Evolutionary conservation across 2,329 filamentous ascomycete genomes (phyloP), one percentile per base, ranked within the genome.

Genomic region (Calonectria hawksworthii): DNA sequence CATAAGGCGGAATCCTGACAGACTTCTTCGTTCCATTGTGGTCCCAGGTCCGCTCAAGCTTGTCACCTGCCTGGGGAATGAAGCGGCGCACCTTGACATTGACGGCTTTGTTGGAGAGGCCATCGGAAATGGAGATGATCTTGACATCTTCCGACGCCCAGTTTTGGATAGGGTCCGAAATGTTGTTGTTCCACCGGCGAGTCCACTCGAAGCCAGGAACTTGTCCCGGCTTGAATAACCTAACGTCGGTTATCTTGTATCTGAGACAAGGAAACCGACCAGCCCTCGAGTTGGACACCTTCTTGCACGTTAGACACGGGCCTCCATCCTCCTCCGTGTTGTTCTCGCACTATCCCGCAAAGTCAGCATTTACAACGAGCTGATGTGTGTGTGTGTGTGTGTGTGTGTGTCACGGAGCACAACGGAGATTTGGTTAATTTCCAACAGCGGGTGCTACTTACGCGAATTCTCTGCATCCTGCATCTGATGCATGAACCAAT

Each of bases 161-260:
- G 68, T 86, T 87, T 38, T 88, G 87, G 69, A 92, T 91, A 34
- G 91, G 88, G 63, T 91, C 89, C 14, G 88, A 85, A 52, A 89
- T 88, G 74, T 88, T 89, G 75, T 90, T 88, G 65, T 86, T 87
- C 91, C 91, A 93, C 51, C 91, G 87, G 28, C 86, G 86, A 2
- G 90, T 92, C 91, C 91, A 92, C 78, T 92, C 90, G 73, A 87
- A 87, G 0, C 90, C 90, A 64, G 90, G 88, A 30, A 92, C 90
- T 76, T 90, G 89, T 9, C 89, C 90, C 0, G 90, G 88, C 79
- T 92, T 92, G 82, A 90, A 92, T 11, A 92, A 85, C 65, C 86
- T 87, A 64, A 92, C 86, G 68, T 92, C 90, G 13, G 88, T 90
- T 75, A 93, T 89, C 80, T 92, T 92, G 81, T 90, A 90, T n/a